Evolutionary conservation across 805 yeast species (phyloP).

Genomic region (Wickerhamiella kazuoi): DNA sequence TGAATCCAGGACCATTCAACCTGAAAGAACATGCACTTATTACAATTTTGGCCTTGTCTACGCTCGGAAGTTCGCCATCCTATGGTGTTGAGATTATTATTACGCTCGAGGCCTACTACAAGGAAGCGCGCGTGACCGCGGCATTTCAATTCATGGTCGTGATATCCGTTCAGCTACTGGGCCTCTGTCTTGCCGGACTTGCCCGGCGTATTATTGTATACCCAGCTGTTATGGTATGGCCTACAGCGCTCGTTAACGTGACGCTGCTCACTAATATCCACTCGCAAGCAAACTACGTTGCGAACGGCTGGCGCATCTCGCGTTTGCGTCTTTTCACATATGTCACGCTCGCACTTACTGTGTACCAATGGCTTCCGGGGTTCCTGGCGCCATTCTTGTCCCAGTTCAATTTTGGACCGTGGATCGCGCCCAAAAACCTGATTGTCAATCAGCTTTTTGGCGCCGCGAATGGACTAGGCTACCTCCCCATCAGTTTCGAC

Average conservation of each 20-base stretch:
- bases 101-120: conserved; percentile 34
- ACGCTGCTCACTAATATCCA: conserved; percentile 40
- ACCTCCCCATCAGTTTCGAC: conserved; percentile 50
- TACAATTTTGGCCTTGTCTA: conserved; percentile 31
- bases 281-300: conserved; percentile 31
- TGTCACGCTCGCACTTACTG: conserved; percentile 25
- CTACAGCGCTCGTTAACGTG: conserved; percentile 40
- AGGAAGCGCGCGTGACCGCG: conserved; percentile 23
- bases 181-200: conserved; percentile 52
- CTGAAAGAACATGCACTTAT: conserved; percentile 46
- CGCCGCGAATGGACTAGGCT: conserved; percentile 39
- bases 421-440: conserved; percentile 44
- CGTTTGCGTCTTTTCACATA: conserved; percentile 32
- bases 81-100: conserved; percentile 41
- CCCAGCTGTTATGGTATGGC: conserved; percentile 59
- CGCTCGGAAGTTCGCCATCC: conserved; percentile 29
- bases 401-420: conserved; percentile 40
- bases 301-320: conserved; percentile 45
- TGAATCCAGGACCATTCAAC: conserved; percentile 49
- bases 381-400: conserved; percentile 42
- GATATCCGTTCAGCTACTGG: conserved; percentile 43
- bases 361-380: conserved; percentile 46
- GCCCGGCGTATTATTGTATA: conserved; percentile 40
- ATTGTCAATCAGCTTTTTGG: conserved; percentile 54
- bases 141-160: conserved; percentile 39